These are phyloP conservation scores for Ceratocystis harringtonii DNA, from an alignment of 2,329 filamentous ascomycete species.

Conservation along the genomic window DNA sequence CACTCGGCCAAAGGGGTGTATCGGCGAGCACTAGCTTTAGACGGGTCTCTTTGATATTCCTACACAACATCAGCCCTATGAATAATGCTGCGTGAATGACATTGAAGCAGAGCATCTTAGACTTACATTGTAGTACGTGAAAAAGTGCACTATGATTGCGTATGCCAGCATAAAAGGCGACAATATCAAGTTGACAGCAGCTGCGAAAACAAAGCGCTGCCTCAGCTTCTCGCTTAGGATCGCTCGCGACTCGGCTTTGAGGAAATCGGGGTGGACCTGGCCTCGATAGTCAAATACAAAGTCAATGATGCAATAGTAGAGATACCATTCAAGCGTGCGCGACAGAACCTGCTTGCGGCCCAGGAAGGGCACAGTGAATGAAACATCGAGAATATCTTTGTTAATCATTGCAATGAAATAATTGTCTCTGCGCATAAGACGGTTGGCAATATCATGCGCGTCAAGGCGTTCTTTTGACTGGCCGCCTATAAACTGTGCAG, in stretches of 20 bases:
- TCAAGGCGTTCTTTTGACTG: slow-evolving; percentile 90
- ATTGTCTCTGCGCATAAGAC: slow-evolving; percentile 91
- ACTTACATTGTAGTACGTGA: slow-evolving; percentile 80
- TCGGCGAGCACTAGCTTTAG: slow-evolving; percentile 69
- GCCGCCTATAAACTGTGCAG: slow-evolving; percentile 51
- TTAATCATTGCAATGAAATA: slow-evolving; percentile 96
- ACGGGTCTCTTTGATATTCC: slow-evolving; percentile 92
- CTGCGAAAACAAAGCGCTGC: slow-evolving; percentile 65
- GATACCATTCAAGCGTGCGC: slow-evolving; percentile 77
- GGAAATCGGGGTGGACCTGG: slow-evolving; percentile 71
- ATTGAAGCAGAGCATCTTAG: neutral
- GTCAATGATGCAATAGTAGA: slow-evolving; percentile 80
- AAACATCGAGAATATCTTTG: slow-evolving; percentile 83
- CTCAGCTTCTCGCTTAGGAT: slow-evolving; percentile 65
- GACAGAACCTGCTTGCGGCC: slow-evolving; percentile 72
- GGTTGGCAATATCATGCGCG: slow-evolving; percentile 92
- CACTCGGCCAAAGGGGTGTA: slow-evolving; percentile 91
- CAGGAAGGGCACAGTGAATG: slow-evolving; percentile 71
- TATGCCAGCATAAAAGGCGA: slow-evolving; percentile 81
- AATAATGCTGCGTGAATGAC: neutral
- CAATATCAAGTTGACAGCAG: slow-evolving; percentile 70
- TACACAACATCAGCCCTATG: slow-evolving; percentile 23
- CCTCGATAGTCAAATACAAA: slow-evolving; percentile 85
- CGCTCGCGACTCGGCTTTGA: slow-evolving; percentile 68
- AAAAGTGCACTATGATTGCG: slow-evolving; percentile 76